Base-by-base conservation (phyloP, 2,329 filamentous ascomycete genomes). In the Sphaerostilbella broomeana region DNA sequence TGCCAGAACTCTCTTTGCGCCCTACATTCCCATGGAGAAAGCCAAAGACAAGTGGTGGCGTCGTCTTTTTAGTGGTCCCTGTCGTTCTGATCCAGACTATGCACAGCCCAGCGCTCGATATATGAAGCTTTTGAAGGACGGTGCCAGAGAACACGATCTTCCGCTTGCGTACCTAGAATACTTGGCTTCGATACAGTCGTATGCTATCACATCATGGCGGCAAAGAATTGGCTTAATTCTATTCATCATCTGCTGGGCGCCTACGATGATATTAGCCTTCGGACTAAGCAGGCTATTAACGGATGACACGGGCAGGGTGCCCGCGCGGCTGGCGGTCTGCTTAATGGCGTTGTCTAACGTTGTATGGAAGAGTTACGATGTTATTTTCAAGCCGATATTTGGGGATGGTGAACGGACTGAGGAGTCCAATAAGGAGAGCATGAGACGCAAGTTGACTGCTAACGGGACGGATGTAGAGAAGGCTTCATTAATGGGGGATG, bases 91-190 rank as follows among this genome's bases (percentile, higher is more conserved):
- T 38, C 72, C 79, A 1, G 72, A 72, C 42, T 88, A 90, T 53
- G 84, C 88, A 0, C 86, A 95, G 61, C 75, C 92, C 0, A 94
- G 86, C 2, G 70, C 77, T 29, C 80, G 92, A 10, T 97, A 98
- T 59, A 67, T 95, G 17, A 81, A 82, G 45, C 72, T 95, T 35
- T 76, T 98, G 51, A 77, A 73, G 11, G 76, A 82, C 48, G 92
- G 92, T 12, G 89, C 86, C 0, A 65, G 67, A 2, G 88, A 97
- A 58, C 84, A 92, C 56, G 68, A 71, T n/a, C 70, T 98, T 1
- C 92, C 92, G 0, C 62, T 71, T 5, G 80, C 84, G 39, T 98
- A 95, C 56, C 80, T 80, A 51, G 64, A 67, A 2, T 94, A 89
- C 59, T 70, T 98, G 4, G 65, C 72, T 6, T 64, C 71, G 11